Evolutionary conservation across 1,284 basidiomycete genomes (phyloP), one percentile per base, ranked within the genome.

Genomic region (Moesziomyces parantarcticus): DNA sequence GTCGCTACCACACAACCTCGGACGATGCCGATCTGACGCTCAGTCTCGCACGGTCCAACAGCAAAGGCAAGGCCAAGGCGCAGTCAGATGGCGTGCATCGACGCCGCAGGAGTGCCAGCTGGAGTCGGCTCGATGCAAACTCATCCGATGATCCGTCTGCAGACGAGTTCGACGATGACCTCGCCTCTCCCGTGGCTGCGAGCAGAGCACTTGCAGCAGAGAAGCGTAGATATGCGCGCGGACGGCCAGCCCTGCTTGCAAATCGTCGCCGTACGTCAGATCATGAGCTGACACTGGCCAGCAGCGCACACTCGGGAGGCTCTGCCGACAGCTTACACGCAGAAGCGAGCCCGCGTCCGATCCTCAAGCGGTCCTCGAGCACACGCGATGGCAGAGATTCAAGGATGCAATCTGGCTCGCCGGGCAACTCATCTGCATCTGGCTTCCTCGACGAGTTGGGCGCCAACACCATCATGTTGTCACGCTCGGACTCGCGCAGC

Each of bases 21-120:
- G 70, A 73, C 41, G 70, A 73, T 54, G 58, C 70, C 21, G 70
- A 73, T 29, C 51, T 73, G 13, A 63, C 65, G 14, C 58, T 64
- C 23, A 61, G 61, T n/a, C 53, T 73, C 29, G 55, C 60, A 1
- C 66, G 63, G 8, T 53, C 57, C 42, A 61, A 56, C 44, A 64
- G 58, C 57, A 68, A 68, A 22, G 70, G 70, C 48, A 68, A 68
- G 25, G 47, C n/a, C 48, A 68, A 65, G 36, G 53, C 22, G 5
- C 63, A 56, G 21, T 46, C 63, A 3, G 47, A 50, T 16, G 44
- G 11, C 8, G 49, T 49, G 5, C 50, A 42, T 7, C 46, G 53
- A 2, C 49, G 50, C 1, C 53, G 58, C 0, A 53, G 65, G 39
- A 68, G 65, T 22, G 42, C 70, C 16, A 73, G 70, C 53, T 73